Base-by-base conservation (phyloP, 2,329 filamentous ascomycete genomes). In the Hymenotorrendiella dingleyae region DNA sequence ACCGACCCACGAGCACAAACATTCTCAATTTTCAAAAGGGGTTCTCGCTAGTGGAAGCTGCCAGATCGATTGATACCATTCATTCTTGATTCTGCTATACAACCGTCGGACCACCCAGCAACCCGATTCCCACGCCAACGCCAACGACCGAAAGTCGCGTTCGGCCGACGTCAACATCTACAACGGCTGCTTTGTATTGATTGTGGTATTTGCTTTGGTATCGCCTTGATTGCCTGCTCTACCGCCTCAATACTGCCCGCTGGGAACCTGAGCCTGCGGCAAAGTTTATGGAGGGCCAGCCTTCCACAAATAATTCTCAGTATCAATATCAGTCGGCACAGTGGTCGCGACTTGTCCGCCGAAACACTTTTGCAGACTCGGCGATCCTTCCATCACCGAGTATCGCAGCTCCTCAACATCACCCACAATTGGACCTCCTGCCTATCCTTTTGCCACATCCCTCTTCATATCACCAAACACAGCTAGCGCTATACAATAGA, bases 401-500 rank as follows among this genome's bases (percentile, higher is more conserved):
- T 50, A 47, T 54, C 48, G 45, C 54, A 49, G 50, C 47, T 44
- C 38, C 54, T 41, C 36, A 53, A 44, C 36, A 54, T 49, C 60
- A 56, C 38, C 60, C 68, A 48, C 67, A 70, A 47, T 55, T 78
- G 55, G 73, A 79, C 50, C 66, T 78, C 46, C 65, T 77, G 21
- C 76, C 77, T 26, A 70, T 78, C 49, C 65, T 79, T 54, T 53
- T 79, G 45, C 76, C 76, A 12, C 76, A 79, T 49, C 76, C 80
- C 51, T 67, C 72, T 24, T 75, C 71, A 30, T 66, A 75, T 50
- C 78, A 79, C 62, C 74, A 81, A 57, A 75, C 74, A 41, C 76
- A 80, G 62, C 72, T 83, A 43, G 69, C 77, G 39, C 72, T 80
- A 54, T 82, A 82, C 69, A 82, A 82, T 62, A 76, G 74, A 58